Base-by-base conservation (phyloP, 2,329 filamentous ascomycete genomes). In the Pezicula carpinea region DNA sequence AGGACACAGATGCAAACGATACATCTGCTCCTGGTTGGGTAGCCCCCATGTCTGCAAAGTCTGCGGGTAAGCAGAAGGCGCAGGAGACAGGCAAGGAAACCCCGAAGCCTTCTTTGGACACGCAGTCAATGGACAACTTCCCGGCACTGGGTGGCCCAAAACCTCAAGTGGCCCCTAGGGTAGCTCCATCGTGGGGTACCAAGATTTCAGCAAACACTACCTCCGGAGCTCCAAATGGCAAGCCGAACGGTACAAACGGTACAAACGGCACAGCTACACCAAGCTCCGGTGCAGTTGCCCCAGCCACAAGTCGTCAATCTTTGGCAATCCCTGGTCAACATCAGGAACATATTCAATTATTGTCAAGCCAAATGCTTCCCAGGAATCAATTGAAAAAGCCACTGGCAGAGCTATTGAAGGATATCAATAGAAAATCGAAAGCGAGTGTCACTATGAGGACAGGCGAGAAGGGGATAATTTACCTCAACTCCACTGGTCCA, bases 381-480 rank as follows among this genome's bases (percentile, higher is more conserved):
- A 81, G 85, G 36, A 74, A 73, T 50, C 83, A 95, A 65, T 73
- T 96, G 61, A 95, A 87, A 75, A 89, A 89, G 58, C 89, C 92
- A 6, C 76, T 96, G 43, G 74, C 82, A 26, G 92, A 97, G 56
- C 84, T 93, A 55, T 74, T 96, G 62, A 87, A 89, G 64, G 90
- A 96, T 55, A 88, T 97, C 69, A 96, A 95, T 71, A 88, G 86
- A 69, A 88, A 86, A 63, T 95, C 89, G 51, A 90, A 92, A 64
- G 90, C 91, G 49, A 88, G 82, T 57, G 81, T 99, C 56, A 84
- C 86, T 57, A 85, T 91, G 76, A 80, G 80, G 49, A 79, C 80
- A 50, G 82, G 83, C n/a, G 78, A 83, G 53, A 83, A 80, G 53
- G 88, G 87, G 18, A 78, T 79, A 32, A 75, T 90, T 57, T 83